Evolutionary conservation across 108 stramenopile genomes (phyloP).

Genomic region (Discostella stelligeroides): DNA sequence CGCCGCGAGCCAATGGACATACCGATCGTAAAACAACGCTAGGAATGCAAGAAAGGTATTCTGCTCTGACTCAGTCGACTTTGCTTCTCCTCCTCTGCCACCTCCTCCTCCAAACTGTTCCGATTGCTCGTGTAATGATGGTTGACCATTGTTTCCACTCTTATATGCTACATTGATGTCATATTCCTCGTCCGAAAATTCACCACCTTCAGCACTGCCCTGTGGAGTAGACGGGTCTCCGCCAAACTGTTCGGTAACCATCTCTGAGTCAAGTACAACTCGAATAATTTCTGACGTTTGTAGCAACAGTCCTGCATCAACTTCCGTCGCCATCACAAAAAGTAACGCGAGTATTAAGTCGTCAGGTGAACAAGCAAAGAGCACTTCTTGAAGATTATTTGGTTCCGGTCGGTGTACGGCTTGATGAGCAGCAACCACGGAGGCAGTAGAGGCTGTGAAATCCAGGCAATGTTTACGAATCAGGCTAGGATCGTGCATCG

Average conservation of each 20-base stretch:
- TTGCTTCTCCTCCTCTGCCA: conserved; percentile 13
- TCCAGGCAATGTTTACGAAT: conserved; percentile 74
- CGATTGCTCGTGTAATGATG: conserved; percentile 8
- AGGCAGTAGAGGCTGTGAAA: conserved; percentile 15
- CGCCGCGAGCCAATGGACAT: conserved; percentile 79
- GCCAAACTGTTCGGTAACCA: conserved; percentile 58
- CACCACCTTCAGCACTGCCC: conserved; percentile 34
- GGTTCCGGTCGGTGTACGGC: conserved; percentile 57
- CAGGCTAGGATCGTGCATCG: conserved; percentile 78
- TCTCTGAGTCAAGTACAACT: conserved; percentile 85
- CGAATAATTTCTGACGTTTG: conserved; percentile 83
- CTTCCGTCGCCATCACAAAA: conserved; percentile 66
- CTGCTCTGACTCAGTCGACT: conserved; percentile 48
- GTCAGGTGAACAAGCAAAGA: conserved; percentile 68
- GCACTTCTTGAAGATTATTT: conserved; percentile 64
- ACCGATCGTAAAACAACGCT: conserved; percentile 84
- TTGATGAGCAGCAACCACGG: conserved; percentile 5
- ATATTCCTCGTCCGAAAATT: conserved; percentile 64
- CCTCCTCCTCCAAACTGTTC: conserved; percentile 7
- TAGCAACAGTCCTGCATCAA: conserved; percentile 81
- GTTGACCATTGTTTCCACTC: conserved; percentile 16
- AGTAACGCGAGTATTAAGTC: conserved; percentile 78
- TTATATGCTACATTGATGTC: conserved; percentile 14
- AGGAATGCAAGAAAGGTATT: conserved; percentile 80
- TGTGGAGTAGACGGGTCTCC: conserved; percentile 17